Evolutionary conservation across 371 early-diverging fungal genomes (phyloP).

Genomic region (Mucor irregularis): DNA sequence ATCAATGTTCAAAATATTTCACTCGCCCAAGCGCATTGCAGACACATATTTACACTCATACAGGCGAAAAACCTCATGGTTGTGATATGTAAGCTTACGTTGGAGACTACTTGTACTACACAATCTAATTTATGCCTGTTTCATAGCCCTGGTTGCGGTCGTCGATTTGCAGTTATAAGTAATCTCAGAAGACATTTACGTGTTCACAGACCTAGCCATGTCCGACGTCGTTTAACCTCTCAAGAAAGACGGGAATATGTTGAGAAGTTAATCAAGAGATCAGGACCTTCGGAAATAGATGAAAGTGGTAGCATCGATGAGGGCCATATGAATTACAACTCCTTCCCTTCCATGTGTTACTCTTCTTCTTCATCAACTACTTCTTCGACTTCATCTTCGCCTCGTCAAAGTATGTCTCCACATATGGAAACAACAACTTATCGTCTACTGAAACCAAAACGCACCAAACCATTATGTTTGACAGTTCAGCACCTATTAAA

Average conservation of each 20-base stretch:
- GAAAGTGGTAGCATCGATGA: background rate
- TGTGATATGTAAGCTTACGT: constrained; percentile 52
- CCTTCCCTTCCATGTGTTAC: constrained; percentile 7
- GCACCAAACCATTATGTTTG: constrained; percentile 11
- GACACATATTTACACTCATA: constrained; percentile 76
- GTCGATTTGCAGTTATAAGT: constrained; percentile 42
- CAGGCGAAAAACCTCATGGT: constrained; percentile 76
- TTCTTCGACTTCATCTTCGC: background rate
- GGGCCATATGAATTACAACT: background rate
- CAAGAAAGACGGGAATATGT: constrained; percentile 26
- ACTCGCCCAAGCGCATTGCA: constrained; percentile 74
- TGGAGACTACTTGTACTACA: background rate
- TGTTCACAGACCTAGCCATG: constrained; percentile 27
- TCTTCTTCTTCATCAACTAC: background rate
- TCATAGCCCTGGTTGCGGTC: constrained; percentile 36
- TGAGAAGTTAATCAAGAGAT: constrained; percentile 30
- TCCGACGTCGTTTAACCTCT: constrained; percentile 23
- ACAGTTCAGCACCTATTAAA: constrained; percentile 11
- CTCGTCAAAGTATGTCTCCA: constrained; percentile 6
- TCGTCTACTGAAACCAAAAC: constrained; percentile 20
- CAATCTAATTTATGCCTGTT: background rate
- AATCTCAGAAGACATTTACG: constrained; percentile 45
- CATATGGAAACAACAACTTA: constrained; percentile 2
- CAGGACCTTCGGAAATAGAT: background rate
- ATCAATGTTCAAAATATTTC: constrained; percentile 67